A percentile compares a stretch with the other conserved stretches of the same genome.
These are phyloP conservation scores for Letharia columbiana DNA, from an alignment of 495 filamentous ascomycete genomes.

Conservation along the genomic window DNA sequence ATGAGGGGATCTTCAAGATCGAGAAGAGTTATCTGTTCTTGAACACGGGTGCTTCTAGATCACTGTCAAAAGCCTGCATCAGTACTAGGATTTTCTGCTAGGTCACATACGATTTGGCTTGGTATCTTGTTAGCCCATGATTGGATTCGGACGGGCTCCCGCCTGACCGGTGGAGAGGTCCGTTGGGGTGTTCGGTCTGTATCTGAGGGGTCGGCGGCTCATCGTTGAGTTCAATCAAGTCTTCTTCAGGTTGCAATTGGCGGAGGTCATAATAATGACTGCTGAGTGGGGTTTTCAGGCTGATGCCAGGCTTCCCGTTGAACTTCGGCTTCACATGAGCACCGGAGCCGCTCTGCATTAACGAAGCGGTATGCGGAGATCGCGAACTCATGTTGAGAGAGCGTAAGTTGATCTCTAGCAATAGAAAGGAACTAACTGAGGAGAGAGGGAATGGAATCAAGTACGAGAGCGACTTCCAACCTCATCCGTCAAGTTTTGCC, in stretches of 20 bases:
- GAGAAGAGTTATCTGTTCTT: neutral
- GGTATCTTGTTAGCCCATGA: neutral
- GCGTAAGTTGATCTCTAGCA: neutral
- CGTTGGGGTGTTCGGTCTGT: neutral
- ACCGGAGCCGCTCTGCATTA: neutral
- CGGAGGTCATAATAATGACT: slow-evolving; percentile 13
- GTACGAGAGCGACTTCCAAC: too few species aligned
- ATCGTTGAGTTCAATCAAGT: slow-evolving; percentile 9
- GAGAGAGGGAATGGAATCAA: neutral
- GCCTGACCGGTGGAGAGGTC: neutral
- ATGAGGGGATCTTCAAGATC: slow-evolving; percentile 2
- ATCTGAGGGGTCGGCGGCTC: slow-evolving; percentile 3
- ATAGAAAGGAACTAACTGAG: neutral
- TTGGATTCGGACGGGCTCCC: neutral
- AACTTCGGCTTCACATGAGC: neutral
- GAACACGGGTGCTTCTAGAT: neutral
- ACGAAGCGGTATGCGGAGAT: neutral
- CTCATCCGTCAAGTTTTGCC: too few species aligned
- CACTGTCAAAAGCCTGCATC: neutral
- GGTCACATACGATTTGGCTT: neutral
- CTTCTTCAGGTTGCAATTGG: neutral
- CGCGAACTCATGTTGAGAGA: neutral
- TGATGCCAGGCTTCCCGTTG: neutral
- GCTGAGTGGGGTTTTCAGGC: neutral
- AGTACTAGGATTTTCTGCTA: neutral